Evolutionary conservation across 805 yeast genomes (phyloP).

Genomic region (Ogataea ganodermae): DNA sequence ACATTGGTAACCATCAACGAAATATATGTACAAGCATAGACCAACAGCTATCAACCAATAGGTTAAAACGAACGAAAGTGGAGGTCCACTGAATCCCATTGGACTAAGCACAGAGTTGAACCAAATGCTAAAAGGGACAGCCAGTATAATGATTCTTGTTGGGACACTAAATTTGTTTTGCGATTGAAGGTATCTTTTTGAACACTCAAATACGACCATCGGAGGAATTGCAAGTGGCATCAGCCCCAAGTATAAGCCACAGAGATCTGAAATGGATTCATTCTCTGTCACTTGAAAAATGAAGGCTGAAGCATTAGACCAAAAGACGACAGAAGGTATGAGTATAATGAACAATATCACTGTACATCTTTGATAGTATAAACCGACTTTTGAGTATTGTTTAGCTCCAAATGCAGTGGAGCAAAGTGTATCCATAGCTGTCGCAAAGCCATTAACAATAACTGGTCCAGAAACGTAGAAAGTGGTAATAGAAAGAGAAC

Average conservation of each 20-base stretch:
- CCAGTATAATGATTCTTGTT: slow-evolving; percentile 62
- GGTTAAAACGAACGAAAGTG: slow-evolving; percentile 65
- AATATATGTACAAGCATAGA: slow-evolving; percentile 52
- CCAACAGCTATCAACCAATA: slow-evolving; percentile 67
- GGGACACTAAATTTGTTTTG: slow-evolving; percentile 79
- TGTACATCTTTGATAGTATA: slow-evolving; percentile 65
- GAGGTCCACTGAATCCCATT: slow-evolving; percentile 71
- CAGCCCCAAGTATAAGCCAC: slow-evolving; percentile 53
- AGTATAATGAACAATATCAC: slow-evolving; percentile 48
- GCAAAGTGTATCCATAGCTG: slow-evolving; percentile 74
- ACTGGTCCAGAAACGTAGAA: slow-evolving; percentile 75
- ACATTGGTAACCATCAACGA: slow-evolving; percentile 65
- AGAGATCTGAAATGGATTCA: slow-evolving; percentile 44
- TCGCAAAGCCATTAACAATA: slow-evolving; percentile 70
- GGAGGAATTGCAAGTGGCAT: slow-evolving; percentile 68
- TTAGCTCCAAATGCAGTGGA: slow-evolving; percentile 74
- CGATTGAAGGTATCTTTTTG: slow-evolving; percentile 71
- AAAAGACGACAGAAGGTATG: slow-evolving; percentile 57
- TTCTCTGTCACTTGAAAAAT: slow-evolving; percentile 47
- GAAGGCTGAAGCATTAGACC: slow-evolving; percentile 55
- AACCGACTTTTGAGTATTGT: slow-evolving; percentile 62
- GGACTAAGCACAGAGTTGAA: slow-evolving; percentile 59
- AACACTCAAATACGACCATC: slow-evolving; percentile 64
- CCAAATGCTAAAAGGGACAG: slow-evolving; percentile 66
- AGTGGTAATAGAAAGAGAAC: slow-evolving; percentile 69